Conservation (phyloP, 208 protist genomes). For the Leishmania mexicana region DNA sequence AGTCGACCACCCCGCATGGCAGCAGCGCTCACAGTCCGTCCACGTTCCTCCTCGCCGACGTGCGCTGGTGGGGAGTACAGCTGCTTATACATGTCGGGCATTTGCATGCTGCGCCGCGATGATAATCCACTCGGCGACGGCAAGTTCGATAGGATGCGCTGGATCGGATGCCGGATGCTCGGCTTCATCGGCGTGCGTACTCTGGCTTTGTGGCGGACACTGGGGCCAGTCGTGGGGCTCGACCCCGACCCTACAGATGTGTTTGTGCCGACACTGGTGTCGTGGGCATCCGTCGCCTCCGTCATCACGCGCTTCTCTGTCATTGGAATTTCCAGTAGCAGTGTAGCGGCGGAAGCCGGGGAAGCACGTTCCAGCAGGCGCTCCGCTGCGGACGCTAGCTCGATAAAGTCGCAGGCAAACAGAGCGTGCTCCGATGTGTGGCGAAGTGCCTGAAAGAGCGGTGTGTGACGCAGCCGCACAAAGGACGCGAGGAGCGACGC, state of each 20-base stretch:
- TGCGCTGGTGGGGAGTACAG: conserved; percentile 45
- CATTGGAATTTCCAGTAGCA: conserved; percentile 11
- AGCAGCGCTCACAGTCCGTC: background rate
- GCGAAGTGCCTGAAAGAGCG: conserved; percentile 38
- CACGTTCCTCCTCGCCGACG: background rate
- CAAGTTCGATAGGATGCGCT: conserved; percentile 10
- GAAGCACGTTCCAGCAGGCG: conserved; percentile 33
- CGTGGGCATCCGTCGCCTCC: conserved; percentile 13
- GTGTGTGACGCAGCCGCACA: conserved; percentile 32
- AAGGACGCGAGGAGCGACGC: conserved; percentile 28
- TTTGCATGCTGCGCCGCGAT: background rate
- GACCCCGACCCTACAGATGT: conserved; percentile 22
- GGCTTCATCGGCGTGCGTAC: conserved; percentile 37
- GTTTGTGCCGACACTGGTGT: conserved; percentile 21
- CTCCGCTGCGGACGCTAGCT: conserved; percentile 41
- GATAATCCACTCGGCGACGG: background rate
- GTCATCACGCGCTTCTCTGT: conserved; percentile 20
- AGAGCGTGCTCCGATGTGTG: conserved; percentile 32
- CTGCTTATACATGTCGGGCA: conserved; percentile 36
- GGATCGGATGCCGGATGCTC: conserved; percentile 26
- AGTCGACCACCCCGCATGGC: background rate
- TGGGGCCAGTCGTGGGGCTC: background rate
- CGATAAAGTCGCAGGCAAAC: conserved; percentile 53
- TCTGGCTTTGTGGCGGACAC: background rate
- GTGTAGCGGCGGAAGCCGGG: background rate